Conservation (phyloP, 441 rosid species). For the Populus hybrid region DNA sequence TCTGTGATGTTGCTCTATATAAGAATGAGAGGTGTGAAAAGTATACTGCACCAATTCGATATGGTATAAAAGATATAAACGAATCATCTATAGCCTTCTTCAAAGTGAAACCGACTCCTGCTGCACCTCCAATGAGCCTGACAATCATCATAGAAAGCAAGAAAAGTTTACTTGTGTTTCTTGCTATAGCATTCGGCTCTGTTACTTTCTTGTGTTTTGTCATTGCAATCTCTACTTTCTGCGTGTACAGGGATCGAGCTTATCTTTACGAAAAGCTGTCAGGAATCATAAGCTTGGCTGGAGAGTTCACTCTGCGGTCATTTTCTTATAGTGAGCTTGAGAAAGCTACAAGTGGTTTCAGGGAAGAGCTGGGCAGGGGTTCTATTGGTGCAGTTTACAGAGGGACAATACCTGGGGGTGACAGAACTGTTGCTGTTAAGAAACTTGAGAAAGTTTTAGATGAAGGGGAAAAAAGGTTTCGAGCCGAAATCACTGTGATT, state of each 20-base stretch:
- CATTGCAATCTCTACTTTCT: slow-evolving; percentile 19
- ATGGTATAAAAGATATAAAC: not conserved
- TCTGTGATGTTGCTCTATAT: slow-evolving; percentile 18
- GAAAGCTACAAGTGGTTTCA: slow-evolving; percentile 22
- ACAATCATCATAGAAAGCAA: not conserved
- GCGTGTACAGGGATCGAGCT: slow-evolving; percentile 14
- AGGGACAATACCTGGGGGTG: slow-evolving; percentile 5
- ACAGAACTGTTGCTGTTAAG: slow-evolving; percentile 25
- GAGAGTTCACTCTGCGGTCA: slow-evolving; percentile 13
- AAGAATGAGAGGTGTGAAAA: not conserved
- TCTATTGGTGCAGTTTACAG: slow-evolving; percentile 25
- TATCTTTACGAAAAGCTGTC: slow-evolving; percentile 11
- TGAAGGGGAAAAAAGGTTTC: slow-evolving; percentile 25
- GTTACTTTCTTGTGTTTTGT: slow-evolving; percentile 7
- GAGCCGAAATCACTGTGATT: slow-evolving; percentile 20
- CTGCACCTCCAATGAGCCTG: not conserved
- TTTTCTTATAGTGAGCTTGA: slow-evolving; percentile 18
- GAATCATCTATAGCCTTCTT: not conserved
- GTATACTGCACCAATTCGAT: slow-evolving; percentile 16
- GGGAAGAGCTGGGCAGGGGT: slow-evolving; percentile 25
- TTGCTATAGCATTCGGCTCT: slow-evolving; percentile 11
- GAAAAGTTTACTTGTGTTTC: not conserved
- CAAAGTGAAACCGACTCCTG: not conserved
- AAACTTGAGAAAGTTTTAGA: slow-evolving; percentile 22
- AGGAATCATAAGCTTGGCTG: slow-evolving; percentile 4